Evolutionary conservation across 768 basidiomycete species (phyloP), one percentile per base, ranked within the genome.

Genomic region (Boletus patriciae): DNA sequence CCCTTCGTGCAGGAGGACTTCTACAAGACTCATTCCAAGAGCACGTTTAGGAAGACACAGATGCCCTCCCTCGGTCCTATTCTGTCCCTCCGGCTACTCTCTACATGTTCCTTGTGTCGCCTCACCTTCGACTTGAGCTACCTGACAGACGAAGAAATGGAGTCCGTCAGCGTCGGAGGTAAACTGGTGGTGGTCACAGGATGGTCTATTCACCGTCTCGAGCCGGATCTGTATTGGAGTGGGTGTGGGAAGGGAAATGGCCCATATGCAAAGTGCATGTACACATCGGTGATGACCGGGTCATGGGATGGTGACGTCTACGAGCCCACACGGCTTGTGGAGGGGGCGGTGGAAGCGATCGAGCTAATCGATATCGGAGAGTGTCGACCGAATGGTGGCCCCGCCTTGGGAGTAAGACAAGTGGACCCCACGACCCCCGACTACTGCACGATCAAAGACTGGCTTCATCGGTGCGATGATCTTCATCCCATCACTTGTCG

Each of bases 81-180:
- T 3, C 8, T 3, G 18, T 53, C 51, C 6, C 41, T 64, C 18
- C 23, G 38, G 6, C 31, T 62, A 5, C 57, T 62, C 19, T 50
- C 60, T 3, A 53, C 53, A 2, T 58, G 63, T 21, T 43, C 53
- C 13, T 10, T 59, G 16, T 65, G 55, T 31, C 57, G 60, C 31
- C 50, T 65, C 18, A 46, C 55, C 6, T 59, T 65, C 48, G 19
- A 62, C 40, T 41, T 43, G 18, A 62, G 34, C 13, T 18, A 45
- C 19, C 25, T 65, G 15, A 37, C 31, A 6, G 50, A 27, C 7
- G 41, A 55, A 7, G 58, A 60, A 9, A 38, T 57, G 25, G 40
- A 16, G 10, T 34, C 25, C n/a, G n/a, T n/a, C n/a, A n/a, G 6
- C 15, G 3, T 6, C 18, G 41, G 29, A 10, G 23, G 46, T 2